Evolutionary conservation across 2,329 filamentous ascomycete genomes (phyloP).

Genomic region (Hirsutella thompsonii): DNA sequence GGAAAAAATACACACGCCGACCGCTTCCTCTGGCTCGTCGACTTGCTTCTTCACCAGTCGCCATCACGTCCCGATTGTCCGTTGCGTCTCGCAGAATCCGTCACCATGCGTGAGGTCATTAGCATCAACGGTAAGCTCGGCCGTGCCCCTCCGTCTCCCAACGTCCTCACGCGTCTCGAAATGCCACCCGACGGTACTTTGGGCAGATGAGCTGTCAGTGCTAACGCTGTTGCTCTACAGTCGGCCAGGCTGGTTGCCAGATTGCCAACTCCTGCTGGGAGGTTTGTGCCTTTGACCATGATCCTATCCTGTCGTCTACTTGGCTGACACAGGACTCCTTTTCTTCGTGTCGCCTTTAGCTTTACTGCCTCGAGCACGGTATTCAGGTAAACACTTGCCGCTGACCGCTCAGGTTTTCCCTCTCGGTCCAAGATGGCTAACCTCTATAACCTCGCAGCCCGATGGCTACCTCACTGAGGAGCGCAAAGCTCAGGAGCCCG

Average conservation of each 20-base stretch:
- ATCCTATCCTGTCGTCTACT: background rate
- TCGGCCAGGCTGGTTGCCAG: slow-evolving; percentile 99
- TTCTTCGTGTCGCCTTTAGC: slow-evolving; percentile 39
- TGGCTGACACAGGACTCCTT: background rate
- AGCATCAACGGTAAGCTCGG: slow-evolving; percentile 82
- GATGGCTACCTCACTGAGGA: slow-evolving; percentile 98
- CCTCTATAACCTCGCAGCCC: slow-evolving; percentile 43
- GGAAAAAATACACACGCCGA: slow-evolving; percentile 7
- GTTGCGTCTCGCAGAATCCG: slow-evolving; percentile 13
- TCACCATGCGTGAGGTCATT: slow-evolving; percentile 97
- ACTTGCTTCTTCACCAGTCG: slow-evolving; percentile 11
- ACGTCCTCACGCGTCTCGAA: slow-evolving; percentile 8
- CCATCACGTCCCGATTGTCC: slow-evolving; percentile 5
- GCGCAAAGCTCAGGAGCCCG: slow-evolving; percentile 83
- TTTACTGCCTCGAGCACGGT: slow-evolving; percentile 99
- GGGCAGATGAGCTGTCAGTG: slow-evolving; percentile 13
- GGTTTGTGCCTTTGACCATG: slow-evolving; percentile 47
- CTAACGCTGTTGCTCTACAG: slow-evolving; percentile 49
- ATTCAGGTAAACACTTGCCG: slow-evolving; percentile 63
- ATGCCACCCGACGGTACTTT: background rate
- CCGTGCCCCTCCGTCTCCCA: slow-evolving; percentile 22
- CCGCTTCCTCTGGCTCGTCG: slow-evolving; percentile 12
- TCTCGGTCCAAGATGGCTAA: slow-evolving; percentile 3
- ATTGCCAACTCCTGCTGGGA: slow-evolving; percentile 99
- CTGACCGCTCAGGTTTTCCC: slow-evolving; percentile 3